Base-by-base conservation (phyloP, 495 filamentous ascomycete species). In the Thozetella sp. region DNA sequence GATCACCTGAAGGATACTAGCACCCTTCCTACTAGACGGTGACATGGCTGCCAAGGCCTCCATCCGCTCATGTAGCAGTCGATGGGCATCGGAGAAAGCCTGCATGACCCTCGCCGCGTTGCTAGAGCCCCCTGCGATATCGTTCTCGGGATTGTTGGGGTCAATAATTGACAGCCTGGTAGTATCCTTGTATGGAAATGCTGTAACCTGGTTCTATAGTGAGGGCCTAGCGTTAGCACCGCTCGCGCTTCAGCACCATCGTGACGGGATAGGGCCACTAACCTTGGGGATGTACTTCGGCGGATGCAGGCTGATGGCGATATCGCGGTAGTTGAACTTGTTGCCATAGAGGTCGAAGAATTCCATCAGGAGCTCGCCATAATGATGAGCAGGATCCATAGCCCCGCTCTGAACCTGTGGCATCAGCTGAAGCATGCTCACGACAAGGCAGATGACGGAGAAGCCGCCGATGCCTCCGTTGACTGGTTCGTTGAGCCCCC, bases 381-480 rank as follows among this genome's bases (percentile, higher is more conserved):
- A 79, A 67, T 94, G 85, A 6, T 86, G 79, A 43, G 84, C 76
- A 1, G 83, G 78, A 22, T 80, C 69, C 64, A 89, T 70, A 25
- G 81, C 76, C 15, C 80, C 74, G 56, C 77, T 81, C 54, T 87
- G 83, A 2, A 89, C 71, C 51, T 87, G 80, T 2, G 93, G 91
- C 76, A 90, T 81, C 57, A 88, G 83, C 64, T 97, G 89, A 17
- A 98, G 73, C 63, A 97, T 77, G 71, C 88, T 92, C 53, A 92
- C 87, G n/a, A 97, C 90, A 45, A 99, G 81, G 75, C 96, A 99
- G 43, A 90, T 97, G 54, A 96, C 89, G 1, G 93, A 90, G 67
- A 98, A 97, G 1, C 94, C 93, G 30, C 95, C 96, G n/a, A 99
- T 81, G 0, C 96, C 96, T 57, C 96, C 96, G 46, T 84, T 88